phyloP scores from a whole-genome alignment of 2,329 filamentous ascomycete species.

The Trichoderma cornu-damae region DNA sequence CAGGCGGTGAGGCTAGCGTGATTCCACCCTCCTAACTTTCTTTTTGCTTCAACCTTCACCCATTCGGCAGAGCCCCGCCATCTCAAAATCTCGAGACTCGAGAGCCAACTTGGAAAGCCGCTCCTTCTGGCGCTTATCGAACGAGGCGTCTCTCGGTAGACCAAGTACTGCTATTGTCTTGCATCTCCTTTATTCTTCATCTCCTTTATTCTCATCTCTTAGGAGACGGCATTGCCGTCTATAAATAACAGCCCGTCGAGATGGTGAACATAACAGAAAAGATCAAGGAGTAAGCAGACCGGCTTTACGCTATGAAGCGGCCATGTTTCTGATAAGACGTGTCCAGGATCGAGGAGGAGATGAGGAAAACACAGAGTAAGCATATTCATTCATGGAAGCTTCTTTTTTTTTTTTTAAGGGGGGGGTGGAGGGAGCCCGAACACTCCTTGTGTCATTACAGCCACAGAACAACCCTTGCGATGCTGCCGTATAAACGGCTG shows the following conservation, averaged over 20 bases:
- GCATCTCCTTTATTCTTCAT: no score
- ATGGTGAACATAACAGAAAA: constrained; percentile 99
- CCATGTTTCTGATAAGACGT: constrained; percentile 24
- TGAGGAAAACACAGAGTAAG: constrained; percentile 97
- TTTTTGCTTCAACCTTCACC: no score
- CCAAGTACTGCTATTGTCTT: no score
- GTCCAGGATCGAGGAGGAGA: constrained; percentile 97
- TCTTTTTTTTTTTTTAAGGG: no score
- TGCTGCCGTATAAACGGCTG: background rate
- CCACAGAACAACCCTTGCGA: background rate
- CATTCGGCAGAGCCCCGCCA: constrained; percentile 9
- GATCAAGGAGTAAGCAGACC: constrained; percentile 83
- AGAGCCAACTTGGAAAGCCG: background rate
- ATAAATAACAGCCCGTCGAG: constrained; percentile 36
- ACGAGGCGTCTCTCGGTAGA: background rate
- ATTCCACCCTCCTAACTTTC: background rate
- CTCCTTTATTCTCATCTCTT: background rate
- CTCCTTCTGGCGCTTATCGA: background rate
- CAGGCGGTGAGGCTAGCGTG: constrained; percentile 28
- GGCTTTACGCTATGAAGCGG: background rate
- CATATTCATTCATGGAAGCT: background rate
- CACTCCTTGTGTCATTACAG: background rate
- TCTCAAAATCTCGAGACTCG: constrained; percentile 5
- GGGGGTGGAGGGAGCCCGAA: background rate
- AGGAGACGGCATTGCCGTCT: constrained; percentile 30